Conservation (phyloP, 495 filamentous ascomycete genomes). For the Daldinia vernicosa region DNA sequence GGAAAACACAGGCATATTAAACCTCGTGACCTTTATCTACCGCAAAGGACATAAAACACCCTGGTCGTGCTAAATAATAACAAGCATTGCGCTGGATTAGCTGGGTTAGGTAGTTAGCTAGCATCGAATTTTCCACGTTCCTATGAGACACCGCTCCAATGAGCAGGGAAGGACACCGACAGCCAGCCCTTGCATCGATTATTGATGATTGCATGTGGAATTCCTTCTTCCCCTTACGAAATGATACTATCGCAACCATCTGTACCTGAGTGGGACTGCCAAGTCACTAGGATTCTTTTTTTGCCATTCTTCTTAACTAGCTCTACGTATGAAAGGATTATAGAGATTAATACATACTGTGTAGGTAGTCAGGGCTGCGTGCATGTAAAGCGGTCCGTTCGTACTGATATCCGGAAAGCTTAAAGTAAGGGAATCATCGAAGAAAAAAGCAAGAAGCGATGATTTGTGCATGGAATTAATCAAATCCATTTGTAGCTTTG, state of each 20-base stretch:
- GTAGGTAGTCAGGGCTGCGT: background rate
- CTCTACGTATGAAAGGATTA: background rate
- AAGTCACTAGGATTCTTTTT: constrained; percentile 17
- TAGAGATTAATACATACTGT: background rate
- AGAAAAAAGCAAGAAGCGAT: background rate
- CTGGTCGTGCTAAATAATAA: background rate
- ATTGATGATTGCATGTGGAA: constrained; percentile 4
- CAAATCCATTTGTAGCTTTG: constrained; percentile 2
- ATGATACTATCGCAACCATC: background rate
- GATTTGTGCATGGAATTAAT: background rate
- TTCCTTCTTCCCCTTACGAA: background rate
- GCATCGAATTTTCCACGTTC: background rate
- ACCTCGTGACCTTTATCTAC: background rate
- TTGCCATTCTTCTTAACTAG: constrained; percentile 1
- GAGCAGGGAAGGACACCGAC: constrained; percentile 5
- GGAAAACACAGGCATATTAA: background rate
- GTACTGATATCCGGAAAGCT: constrained; percentile 2
- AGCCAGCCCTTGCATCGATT: constrained; percentile 2
- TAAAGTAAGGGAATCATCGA: background rate
- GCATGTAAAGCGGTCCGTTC: constrained; percentile 9
- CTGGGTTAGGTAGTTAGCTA: background rate
- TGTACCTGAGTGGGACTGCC: constrained; percentile 21
- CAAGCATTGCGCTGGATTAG: background rate
- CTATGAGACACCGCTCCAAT: constrained; percentile 9
- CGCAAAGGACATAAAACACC: background rate